Evolutionary conservation across 495 filamentous ascomycete genomes (phyloP), one percentile per base, ranked within the genome.

Genomic region (Copromyces sp.): DNA sequence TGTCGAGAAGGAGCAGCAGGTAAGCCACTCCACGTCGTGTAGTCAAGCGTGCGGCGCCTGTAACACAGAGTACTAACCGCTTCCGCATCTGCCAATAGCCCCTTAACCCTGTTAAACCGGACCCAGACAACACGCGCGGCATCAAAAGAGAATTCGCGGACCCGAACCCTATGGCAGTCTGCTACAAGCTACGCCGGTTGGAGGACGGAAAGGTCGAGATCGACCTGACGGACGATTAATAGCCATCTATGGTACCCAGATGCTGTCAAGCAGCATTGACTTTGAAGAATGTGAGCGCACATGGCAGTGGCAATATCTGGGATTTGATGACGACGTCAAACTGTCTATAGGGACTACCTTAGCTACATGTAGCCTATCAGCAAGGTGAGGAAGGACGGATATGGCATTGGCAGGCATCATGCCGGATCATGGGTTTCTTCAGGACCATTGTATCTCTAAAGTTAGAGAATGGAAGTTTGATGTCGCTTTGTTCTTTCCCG

Each of bases 221-320:
- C 5, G 70, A 72, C 17, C 59, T 74, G n/a, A 69, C 73, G 35
- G 73, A 74, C 7, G 72, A 73, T 14, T 73, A 53, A 68, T 32
- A 17, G 12, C 0, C 8, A 32, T 35, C 12, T 9, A 9, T 2
- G 12, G 53, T 35, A 35, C 16, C 0, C 14, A 16, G 53, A 17
- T 2, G 29, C 35, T 17, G 53, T 32, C 47, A 32, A 32, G 12
- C 2, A 32, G 12, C 32, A 32, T 24, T 24, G 24, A 24, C 2
- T 29, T 1, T 20, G 32, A 11, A n/a, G 47, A 32, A 32, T 59
- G 20, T 61, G 2, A 8, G 4, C 24, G 24, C 24, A 16, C 24
- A 61, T 5, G 2, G 24, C 24, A 61, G 11, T 20, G n/a, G 47
- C 11, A 16, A 61, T 16, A 32, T 16, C 12, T 32, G 12, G 12